Conservation (phyloP, 2,329 filamentous ascomycete genomes). For the Sarocladium oryzae region DNA sequence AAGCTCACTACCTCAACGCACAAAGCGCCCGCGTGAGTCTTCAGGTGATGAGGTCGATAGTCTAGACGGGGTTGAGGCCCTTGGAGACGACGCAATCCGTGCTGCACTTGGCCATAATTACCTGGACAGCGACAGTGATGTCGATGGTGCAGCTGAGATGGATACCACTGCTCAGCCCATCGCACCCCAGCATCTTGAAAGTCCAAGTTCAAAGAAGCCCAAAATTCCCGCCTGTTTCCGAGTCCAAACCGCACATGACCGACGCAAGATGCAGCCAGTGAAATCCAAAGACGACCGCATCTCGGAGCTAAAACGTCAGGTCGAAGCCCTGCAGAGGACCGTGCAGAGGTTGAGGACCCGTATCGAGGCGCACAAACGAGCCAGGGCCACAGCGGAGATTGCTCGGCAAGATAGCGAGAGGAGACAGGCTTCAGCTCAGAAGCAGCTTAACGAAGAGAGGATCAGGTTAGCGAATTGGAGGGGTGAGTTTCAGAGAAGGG, state of each 20-base stretch:
- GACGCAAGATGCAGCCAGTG: conserved; percentile 94
- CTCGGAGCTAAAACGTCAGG: neutral
- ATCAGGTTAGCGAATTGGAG: neutral
- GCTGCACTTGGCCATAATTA: neutral
- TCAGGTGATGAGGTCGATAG: neutral
- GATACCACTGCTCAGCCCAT: neutral
- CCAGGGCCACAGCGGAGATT: neutral
- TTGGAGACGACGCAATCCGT: neutral
- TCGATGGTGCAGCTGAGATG: too few relatives aligned
- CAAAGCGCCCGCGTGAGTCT: neutral
- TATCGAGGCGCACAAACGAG: neutral
- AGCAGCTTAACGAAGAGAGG: neutral
- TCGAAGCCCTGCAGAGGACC: neutral
- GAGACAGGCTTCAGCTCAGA: neutral
- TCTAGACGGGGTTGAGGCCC: neutral
- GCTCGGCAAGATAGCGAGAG: neutral
- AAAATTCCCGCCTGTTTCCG: conserved; percentile 1
- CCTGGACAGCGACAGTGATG: neutral
- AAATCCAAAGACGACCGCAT: conserved; percentile 87
- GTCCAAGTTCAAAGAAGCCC: neutral
- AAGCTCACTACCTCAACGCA: too few relatives aligned
- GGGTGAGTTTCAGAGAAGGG: neutral
- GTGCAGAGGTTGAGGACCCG: neutral
- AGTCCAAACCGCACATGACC: conserved; percentile 77
- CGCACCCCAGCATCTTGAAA: neutral